phyloP scores from a whole-genome alignment of 495 filamentous ascomycete species.

The Lichenothelia convexa region DNA sequence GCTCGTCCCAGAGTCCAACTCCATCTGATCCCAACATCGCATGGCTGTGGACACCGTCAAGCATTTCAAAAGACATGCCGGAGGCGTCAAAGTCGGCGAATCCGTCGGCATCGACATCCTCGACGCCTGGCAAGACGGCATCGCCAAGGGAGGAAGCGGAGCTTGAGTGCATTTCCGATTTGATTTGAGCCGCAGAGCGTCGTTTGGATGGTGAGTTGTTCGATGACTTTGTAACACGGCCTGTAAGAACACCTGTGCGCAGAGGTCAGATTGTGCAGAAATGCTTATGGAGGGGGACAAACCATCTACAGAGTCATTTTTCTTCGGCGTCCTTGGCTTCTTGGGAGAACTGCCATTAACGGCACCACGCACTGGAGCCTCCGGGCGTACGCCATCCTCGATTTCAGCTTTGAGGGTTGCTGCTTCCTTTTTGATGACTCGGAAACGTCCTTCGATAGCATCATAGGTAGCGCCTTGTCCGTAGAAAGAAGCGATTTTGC shows the following conservation, averaged over 20 bases:
- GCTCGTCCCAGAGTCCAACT: too few relatives aligned
- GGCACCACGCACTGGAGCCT: constrained; percentile 6
- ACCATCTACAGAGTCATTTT: too few relatives aligned
- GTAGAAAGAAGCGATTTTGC: constrained; percentile 7
- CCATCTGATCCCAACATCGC: too few relatives aligned
- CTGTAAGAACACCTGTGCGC: background rate
- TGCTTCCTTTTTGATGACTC: constrained; percentile 17
- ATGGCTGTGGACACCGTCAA: too few relatives aligned
- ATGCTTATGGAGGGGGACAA: too few relatives aligned
- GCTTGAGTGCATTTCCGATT: background rate
- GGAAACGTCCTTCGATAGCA: constrained; percentile 24
- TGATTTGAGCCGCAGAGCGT: background rate
- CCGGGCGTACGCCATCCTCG: constrained; percentile 11
- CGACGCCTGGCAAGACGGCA: background rate
- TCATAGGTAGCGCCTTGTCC: constrained; percentile 23
- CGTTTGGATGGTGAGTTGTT: background rate
- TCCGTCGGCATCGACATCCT: background rate
- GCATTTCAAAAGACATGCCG: too few relatives aligned
- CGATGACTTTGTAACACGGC: background rate
- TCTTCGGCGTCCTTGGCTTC: constrained; percentile 13
- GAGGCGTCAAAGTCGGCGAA: too few relatives aligned
- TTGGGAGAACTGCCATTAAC: constrained; percentile 7
- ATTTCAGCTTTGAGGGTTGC: constrained; percentile 12
- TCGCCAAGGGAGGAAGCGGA: background rate
- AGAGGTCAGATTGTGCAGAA: too few relatives aligned